phyloP scores from a whole-genome alignment of 176 grass and related monocot species.

The Paspalum vaginatum region DNA sequence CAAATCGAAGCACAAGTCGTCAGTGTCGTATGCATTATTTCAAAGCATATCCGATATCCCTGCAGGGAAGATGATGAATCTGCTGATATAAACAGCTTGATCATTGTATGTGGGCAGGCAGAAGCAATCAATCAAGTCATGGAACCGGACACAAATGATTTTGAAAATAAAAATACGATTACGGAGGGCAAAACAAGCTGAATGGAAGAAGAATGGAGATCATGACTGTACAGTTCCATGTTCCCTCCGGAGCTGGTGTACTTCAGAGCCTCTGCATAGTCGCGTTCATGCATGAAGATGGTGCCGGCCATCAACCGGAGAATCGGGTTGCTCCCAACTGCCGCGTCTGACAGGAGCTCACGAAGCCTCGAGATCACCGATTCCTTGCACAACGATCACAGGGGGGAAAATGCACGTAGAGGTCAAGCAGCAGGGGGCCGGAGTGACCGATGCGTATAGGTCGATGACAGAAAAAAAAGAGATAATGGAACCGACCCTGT shows the following conservation, averaged over 20 bases:
- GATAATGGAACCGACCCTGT: constrained; percentile 45
- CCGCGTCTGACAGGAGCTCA: constrained; percentile 59
- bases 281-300: constrained; percentile 63
- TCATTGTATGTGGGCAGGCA: neutral
- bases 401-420: neutral
- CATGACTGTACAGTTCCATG: constrained; percentile 63
- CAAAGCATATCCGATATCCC: neutral
- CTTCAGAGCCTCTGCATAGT: constrained; percentile 69
- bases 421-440: too few relatives aligned
- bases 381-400: constrained; percentile 43
- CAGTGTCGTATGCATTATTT: neutral
- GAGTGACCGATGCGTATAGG: too few relatives aligned
- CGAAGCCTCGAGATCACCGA: constrained; percentile 52
- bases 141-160: neutral
- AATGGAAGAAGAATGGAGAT: neutral
- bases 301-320: constrained; percentile 60
- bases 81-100: neutral
- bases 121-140: neutral
- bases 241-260: constrained; percentile 66
- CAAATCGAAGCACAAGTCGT: neutral
- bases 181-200: neutral
- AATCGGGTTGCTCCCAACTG: constrained; percentile 55
- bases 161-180: too few relatives aligned
- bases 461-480: neutral
- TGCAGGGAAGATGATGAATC: neutral